Evolutionary conservation across 176 grass and related monocot species (phyloP), one percentile per base, ranked within the genome.

Genomic region (Cymbopogon citratus): DNA sequence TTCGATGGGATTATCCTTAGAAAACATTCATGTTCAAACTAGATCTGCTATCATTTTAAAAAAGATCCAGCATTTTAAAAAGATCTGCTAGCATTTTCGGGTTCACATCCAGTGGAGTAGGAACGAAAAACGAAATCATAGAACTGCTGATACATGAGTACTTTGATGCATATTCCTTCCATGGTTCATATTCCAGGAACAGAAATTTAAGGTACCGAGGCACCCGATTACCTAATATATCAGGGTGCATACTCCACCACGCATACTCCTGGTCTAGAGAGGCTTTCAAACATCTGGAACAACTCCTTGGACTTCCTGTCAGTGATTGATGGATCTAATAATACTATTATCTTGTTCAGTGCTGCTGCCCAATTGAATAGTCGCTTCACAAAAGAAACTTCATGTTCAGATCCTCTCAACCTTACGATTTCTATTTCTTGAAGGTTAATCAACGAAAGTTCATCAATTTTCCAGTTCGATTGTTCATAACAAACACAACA

Each of bases 291-390:
- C 28, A 29, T 67, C 44, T 57, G 10, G 46, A 34, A 67, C 34
- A 67, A 56, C 62, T 65, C 62, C 15, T 56, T 67, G 33, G 62
- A 62, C 16, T 66, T 57, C 11, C 33, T 84, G 54, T 67, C 34
- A 40, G 61, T n/a, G 12, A 52, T 4, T 28, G 71, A 75, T 7
- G 39, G 0, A n/a, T 41, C 0, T n/a, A 84, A 76, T 21, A 3
- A 57, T 84, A 76, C 5, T 68, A 23, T 84, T 72, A 84, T 40
- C 33, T 68, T 40, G 75, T 41, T 76, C 34, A 84, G 34, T 12
- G 5, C 3, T 2, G 62, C 54, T 6, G 72, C 33, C 33, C 72
- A 84, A n/a, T 26, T 41, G 16, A 84, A 76, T 16, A 84, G 74
- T 5, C 24, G 35, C 48, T 76, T 27, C 34, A 76, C 24, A 57